Evolutionary conservation across 2,329 filamentous ascomycete genomes (phyloP).

Genomic region (Macroventuria anomochaeta): DNA sequence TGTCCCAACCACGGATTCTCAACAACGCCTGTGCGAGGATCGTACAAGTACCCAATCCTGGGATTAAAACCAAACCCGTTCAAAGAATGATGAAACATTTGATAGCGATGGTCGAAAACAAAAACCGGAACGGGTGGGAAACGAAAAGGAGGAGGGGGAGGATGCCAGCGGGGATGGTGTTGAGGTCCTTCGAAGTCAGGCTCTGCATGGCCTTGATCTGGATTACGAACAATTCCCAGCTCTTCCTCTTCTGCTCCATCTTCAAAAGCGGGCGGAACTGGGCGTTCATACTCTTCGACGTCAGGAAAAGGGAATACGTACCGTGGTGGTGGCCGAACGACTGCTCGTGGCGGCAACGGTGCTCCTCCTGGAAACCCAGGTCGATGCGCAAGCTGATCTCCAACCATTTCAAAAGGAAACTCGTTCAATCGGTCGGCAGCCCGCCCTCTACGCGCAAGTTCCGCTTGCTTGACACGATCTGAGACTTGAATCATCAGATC

Average conservation of each 20-base stretch:
- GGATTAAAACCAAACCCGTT: neutral
- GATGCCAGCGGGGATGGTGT: neutral
- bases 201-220: neutral
- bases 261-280: neutral
- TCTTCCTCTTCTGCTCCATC: neutral
- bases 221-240: neutral
- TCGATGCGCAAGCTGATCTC: constrained; percentile 21
- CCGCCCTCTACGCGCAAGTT: constrained; percentile 32
- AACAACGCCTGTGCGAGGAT: neutral
- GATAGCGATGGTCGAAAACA: neutral
- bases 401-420: constrained; percentile 35
- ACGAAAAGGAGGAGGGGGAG: neutral
- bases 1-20: neutral
- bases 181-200: neutral
- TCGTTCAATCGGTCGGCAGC: constrained; percentile 21
- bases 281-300: neutral
- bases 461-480: constrained; percentile 53
- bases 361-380: neutral
- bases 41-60: neutral
- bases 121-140: neutral
- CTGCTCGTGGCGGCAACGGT: neutral
- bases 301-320: constrained; percentile 6
- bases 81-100: neutral
- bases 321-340: neutral
- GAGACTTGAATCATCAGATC: constrained; percentile 66